Conservation (phyloP, 371 early-diverging fungal species). For the Basidiobolus meristosporus region DNA sequence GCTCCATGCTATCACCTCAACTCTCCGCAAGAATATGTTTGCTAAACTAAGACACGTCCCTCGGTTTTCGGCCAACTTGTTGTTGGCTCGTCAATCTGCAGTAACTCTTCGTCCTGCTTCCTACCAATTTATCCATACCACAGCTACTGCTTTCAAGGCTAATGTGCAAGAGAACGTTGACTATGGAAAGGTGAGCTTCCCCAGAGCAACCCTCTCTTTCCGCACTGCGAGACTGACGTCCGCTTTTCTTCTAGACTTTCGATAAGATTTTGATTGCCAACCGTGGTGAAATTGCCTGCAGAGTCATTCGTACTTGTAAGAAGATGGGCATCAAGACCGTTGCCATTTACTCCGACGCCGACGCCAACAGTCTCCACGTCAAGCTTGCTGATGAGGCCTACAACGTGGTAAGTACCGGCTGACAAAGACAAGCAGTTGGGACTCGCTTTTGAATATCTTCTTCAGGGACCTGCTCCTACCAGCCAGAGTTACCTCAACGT, state of each 20-base stretch:
- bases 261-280: constrained; percentile 92
- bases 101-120: too few species aligned
- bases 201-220: too few species aligned
- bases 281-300: constrained; percentile 90
- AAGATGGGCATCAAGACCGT: constrained; percentile 77
- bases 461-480: constrained; percentile 36
- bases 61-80: too few species aligned
- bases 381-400: constrained; percentile 48
- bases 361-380: constrained; percentile 51
- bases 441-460: background rate
- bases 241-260: constrained; percentile 21
- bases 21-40: too few species aligned
- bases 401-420: constrained; percentile 24
- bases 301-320: constrained; percentile 72
- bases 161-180: too few species aligned
- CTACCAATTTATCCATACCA: too few species aligned
- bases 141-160: too few species aligned
- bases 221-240: too few species aligned
- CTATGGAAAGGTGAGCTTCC: too few species aligned
- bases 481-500: constrained; percentile 34
- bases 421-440: background rate
- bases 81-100: too few species aligned
- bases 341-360: constrained; percentile 85
- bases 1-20: too few species aligned
- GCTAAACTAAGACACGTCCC: too few species aligned